These are phyloP conservation scores for Sporothrix euskadiensis DNA, from an alignment of 2,329 filamentous ascomycete species.

Conservation along the genomic window DNA sequence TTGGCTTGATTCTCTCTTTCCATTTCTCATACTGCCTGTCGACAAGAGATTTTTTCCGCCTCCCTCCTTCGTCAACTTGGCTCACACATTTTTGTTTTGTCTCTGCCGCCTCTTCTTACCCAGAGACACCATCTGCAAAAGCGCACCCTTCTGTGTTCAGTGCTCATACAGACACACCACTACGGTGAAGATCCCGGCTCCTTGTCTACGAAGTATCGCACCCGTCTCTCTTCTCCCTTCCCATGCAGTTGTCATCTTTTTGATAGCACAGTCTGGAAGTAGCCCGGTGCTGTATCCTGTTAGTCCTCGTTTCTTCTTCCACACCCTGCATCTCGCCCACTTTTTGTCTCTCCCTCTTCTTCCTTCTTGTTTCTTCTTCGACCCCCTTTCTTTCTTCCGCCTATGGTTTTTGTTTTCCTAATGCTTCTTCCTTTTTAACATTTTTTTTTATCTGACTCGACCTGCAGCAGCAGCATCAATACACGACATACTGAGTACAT, in stretches of 20 bases:
- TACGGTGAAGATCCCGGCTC: slow-evolving; percentile 20
- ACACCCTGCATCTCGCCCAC: slow-evolving; percentile 18
- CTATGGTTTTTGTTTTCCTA: neutral
- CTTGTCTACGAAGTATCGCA: neutral
- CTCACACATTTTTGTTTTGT: neutral
- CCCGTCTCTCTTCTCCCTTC: slow-evolving; percentile 14
- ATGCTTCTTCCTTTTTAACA: neutral
- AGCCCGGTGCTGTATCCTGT: slow-evolving; percentile 5
- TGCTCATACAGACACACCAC: neutral
- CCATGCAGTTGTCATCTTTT: slow-evolving; percentile 15
- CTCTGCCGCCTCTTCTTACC: neutral
- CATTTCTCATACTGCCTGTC: neutral
- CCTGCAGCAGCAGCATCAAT: neutral
- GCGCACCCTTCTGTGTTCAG: neutral
- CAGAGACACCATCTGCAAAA: neutral
- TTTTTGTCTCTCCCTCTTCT: neutral
- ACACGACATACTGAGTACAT: neutral
- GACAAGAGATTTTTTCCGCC: slow-evolving; percentile 1
- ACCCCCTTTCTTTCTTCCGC: neutral
- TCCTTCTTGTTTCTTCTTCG: slow-evolving; percentile 11
- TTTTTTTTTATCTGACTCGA: neutral
- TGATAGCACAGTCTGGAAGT: slow-evolving; percentile 19
- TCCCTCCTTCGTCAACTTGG: neutral
- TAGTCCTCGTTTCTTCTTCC: slow-evolving; percentile 12
- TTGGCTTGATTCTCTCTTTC: neutral